Conservation (phyloP, 176 grass and related monocot genomes). For the Melocanna baccifera region DNA sequence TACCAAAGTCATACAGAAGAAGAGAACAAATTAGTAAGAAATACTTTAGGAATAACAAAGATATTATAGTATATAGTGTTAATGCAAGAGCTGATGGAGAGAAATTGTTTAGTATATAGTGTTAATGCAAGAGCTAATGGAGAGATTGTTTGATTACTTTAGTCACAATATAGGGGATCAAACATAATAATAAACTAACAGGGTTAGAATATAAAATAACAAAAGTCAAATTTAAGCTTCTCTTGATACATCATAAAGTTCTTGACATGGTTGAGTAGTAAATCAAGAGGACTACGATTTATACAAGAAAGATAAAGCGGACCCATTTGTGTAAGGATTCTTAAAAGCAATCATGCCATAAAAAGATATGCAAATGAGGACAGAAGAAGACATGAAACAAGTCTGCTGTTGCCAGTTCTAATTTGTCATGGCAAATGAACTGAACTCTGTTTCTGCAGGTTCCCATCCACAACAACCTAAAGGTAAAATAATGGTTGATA, state of each 20-base stretch:
- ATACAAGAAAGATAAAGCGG: background rate
- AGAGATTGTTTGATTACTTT: background rate
- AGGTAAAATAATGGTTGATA: background rate
- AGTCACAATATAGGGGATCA: background rate
- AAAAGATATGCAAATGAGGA: background rate
- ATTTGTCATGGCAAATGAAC: background rate
- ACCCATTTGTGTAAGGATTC: background rate
- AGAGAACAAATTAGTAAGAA: background rate
- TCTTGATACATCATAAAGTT: background rate
- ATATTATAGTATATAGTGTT: background rate
- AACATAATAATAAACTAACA: background rate
- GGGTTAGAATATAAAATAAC: background rate
- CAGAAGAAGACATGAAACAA: background rate
- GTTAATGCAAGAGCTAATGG: background rate
- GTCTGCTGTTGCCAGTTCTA: background rate
- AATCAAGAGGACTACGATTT: background rate
- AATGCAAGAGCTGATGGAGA: background rate
- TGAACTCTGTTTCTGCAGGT: background rate
- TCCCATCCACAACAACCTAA: background rate
- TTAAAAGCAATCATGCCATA: background rate
- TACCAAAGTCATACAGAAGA: background rate
- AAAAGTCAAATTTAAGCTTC: background rate
- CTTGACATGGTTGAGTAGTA: background rate
- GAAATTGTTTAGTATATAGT: background rate
- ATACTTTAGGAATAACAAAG: background rate